These are phyloP conservation scores for Fusarium albidum DNA, from an alignment of 2,329 filamentous ascomycete genomes.

Conservation along the genomic window DNA sequence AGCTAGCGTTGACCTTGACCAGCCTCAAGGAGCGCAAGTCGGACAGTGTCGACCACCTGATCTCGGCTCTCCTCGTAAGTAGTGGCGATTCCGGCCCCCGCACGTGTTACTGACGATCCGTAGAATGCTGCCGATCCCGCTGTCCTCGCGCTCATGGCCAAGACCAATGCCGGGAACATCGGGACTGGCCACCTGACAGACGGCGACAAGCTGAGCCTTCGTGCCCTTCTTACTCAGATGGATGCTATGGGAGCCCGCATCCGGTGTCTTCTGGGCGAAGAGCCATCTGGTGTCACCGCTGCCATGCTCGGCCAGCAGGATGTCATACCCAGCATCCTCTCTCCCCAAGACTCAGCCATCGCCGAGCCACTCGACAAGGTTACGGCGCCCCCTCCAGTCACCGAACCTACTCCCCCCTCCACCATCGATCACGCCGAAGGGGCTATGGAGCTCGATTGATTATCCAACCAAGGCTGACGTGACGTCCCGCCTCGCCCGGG, in stretches of 20 bases:
- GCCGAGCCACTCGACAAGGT: constrained; percentile 43
- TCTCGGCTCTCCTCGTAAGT: constrained; percentile 71
- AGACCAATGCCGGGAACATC: constrained; percentile 54
- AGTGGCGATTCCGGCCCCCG: neutral
- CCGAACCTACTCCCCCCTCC: constrained; percentile 51
- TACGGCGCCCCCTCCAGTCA: constrained; percentile 41
- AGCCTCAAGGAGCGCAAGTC: constrained; percentile 61
- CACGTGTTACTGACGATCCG: constrained; percentile 20
- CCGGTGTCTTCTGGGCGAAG: constrained; percentile 48
- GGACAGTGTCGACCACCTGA: constrained; percentile 61
- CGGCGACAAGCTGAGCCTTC: constrained; percentile 55
- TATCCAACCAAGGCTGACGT: neutral
- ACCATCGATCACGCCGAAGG: constrained; percentile 50
- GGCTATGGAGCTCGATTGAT: constrained; percentile 51
- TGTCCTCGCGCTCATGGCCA: constrained; percentile 59
- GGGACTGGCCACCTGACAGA: constrained; percentile 49
- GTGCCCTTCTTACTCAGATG: constrained; percentile 57
- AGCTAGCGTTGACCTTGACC: constrained; percentile 70
- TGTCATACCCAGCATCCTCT: constrained; percentile 37
- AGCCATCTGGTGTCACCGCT: constrained; percentile 27
- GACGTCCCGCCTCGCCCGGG: neutral
- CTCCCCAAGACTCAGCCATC: constrained; percentile 41
- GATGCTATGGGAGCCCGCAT: constrained; percentile 55
- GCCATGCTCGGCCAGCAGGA: constrained; percentile 35
- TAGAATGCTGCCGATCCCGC: constrained; percentile 55